Conservation (phyloP, 495 filamentous ascomycete species). For the Penicillium salamii region DNA sequence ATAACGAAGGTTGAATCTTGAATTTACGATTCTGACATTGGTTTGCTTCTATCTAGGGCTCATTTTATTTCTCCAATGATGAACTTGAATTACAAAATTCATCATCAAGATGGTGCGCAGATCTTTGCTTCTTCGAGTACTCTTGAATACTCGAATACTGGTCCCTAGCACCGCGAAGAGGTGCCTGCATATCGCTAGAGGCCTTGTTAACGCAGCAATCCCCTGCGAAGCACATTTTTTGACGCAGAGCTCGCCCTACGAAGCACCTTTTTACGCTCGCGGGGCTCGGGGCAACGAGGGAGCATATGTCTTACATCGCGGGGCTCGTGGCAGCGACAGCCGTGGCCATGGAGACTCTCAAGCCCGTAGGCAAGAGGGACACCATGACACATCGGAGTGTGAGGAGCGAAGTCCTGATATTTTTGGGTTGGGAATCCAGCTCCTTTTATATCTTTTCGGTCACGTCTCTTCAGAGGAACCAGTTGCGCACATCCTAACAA, state of each 20-base stretch:
- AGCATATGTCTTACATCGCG: too few relatives aligned
- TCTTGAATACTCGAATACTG: too few relatives aligned
- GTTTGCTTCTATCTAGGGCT: too few relatives aligned
- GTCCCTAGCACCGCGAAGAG: too few relatives aligned
- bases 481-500: neutral
- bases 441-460: neutral
- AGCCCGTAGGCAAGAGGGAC: neutral
- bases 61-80: too few relatives aligned
- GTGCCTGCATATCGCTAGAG: too few relatives aligned
- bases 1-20: too few relatives aligned
- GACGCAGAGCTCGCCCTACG: neutral
- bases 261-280: neutral
- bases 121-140: too few relatives aligned
- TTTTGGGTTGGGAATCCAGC: constrained; percentile 2
- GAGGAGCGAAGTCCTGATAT: constrained; percentile 1
- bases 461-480: neutral
- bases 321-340: neutral
- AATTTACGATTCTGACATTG: too few relatives aligned
- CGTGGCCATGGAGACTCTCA: neutral
- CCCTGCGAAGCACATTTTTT: neutral
- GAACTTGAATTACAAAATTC: too few relatives aligned
- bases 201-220: neutral
- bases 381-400: neutral
- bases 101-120: too few relatives aligned
- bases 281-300: too few relatives aligned